Base-by-base conservation (phyloP, 257 asterid genomes). In the Scutellaria baicalensis region DNA sequence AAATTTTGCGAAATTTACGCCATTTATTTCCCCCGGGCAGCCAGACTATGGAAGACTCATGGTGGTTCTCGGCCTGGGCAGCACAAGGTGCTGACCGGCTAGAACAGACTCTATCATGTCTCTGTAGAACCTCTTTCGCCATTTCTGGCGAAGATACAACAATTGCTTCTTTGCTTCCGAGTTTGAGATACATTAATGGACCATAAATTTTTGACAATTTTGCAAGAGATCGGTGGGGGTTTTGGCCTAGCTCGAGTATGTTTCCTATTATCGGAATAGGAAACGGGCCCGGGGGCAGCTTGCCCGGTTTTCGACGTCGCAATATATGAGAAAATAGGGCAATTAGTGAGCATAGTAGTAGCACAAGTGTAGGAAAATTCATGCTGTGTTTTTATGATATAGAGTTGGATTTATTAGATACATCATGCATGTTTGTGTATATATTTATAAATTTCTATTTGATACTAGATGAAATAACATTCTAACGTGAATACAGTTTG, bases 151-250 rank as follows among this genome's bases (percentile, higher is more conserved):
- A 72, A 3, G 79, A 80, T 1, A 66, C 70, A 12, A 80, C 27
- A 2, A 73, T 59, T 0, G 69, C 14, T 20, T 38, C 11, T 36
- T 14, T 48, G 62, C 60, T 70, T 31, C 78, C 82, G 5, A 80
- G 82, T 45, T 61, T 70, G 7, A 73, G 67, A 52, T 71, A 73
- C 82, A 80, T 69, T 10, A 80, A 8, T 5, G 75, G 80, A 56
- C 70, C 76, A 31, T 71, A 23, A 3, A 14, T 71, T 50, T 60
- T 38, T 51, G 76, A 61, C 5, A 71, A 56, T 0, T 36, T 18
- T 9, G 69, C 21, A 9, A 70, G 68, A 7, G 62, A 48, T 23
- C 14, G 68, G 68, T 59, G 75, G 11, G 75, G 75, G 16, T 59
- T 70, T 0, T 3, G 20, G 40, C 75, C 68, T n/a, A 70, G 62